These are phyloP conservation scores for Monilinia vaccinii-corymbosi DNA, from an alignment of 2,329 filamentous ascomycete genomes.

Conservation along the genomic window DNA sequence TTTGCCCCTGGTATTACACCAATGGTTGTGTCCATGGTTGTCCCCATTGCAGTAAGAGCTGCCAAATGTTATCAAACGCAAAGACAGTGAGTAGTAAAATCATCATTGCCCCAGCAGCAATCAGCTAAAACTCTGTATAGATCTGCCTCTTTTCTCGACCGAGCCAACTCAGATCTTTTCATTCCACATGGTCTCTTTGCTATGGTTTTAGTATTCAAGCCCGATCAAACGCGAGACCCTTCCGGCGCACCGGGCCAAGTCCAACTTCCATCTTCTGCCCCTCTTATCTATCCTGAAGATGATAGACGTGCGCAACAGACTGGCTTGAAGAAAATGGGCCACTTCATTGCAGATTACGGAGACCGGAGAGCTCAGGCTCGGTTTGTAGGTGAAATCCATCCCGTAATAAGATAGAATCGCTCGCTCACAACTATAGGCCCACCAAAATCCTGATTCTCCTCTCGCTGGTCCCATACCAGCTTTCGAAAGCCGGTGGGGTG, in stretches of 20 bases:
- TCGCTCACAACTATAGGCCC: not conserved
- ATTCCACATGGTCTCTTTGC: slow-evolving; percentile 44
- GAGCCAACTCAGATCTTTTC: slow-evolving; percentile 46
- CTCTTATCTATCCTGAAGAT: not conserved
- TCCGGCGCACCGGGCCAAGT: not conserved
- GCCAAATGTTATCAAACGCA: slow-evolving; percentile 28
- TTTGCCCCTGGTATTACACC: slow-evolving; percentile 33
- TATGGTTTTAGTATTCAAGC: slow-evolving; percentile 44
- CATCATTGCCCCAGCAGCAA: not conserved
- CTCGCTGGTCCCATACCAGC: not conserved
- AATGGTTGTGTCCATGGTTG: slow-evolving; percentile 34
- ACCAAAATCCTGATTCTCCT: not conserved
- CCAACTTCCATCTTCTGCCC: not conserved
- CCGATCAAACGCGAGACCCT: slow-evolving; percentile 20
- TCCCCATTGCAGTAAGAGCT: slow-evolving; percentile 34
- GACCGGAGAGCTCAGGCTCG: slow-evolving; percentile 11
- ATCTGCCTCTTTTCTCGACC: slow-evolving; percentile 42
- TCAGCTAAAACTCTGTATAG: slow-evolving; percentile 8
- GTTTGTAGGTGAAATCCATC: slow-evolving; percentile 2
- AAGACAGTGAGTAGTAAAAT: slow-evolving; percentile 2
- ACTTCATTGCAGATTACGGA: slow-evolving; percentile 15
- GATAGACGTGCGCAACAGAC: slow-evolving; percentile 1
- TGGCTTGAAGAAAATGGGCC: slow-evolving; percentile 32
- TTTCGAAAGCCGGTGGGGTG: slow-evolving; percentile 1
- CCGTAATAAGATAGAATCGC: accelerated